These are phyloP conservation scores for Penicillium expansum DNA, from an alignment of 2,329 filamentous ascomycete genomes.

Conservation along the genomic window DNA sequence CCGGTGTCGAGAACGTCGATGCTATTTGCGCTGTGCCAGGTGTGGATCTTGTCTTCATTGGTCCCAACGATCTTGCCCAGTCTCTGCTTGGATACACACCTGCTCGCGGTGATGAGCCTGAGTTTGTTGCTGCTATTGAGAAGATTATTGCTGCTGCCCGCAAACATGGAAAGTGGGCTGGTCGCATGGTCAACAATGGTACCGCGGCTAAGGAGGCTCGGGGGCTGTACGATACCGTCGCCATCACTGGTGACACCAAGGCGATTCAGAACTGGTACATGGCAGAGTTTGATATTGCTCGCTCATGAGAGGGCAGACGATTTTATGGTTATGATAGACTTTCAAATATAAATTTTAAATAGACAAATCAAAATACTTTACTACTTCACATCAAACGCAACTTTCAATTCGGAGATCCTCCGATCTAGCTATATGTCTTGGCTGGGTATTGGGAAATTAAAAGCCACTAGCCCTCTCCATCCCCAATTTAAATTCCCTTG, in stretches of 20 bases:
- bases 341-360: constrained; percentile 5
- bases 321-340: neutral
- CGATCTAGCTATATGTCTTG: neutral
- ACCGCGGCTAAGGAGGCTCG: constrained; percentile 41
- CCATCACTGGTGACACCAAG: constrained; percentile 48
- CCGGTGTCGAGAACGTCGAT: constrained; percentile 42
- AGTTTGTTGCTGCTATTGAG: constrained; percentile 59
- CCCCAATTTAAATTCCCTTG: neutral
- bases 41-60: constrained; percentile 40
- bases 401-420: neutral
- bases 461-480: neutral
- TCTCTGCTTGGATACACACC: constrained; percentile 59
- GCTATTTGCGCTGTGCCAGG: constrained; percentile 40
- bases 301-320: constrained; percentile 26
- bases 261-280: constrained; percentile 54
- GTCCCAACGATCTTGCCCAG: constrained; percentile 37
- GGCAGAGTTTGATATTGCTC: constrained; percentile 41
- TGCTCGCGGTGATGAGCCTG: constrained; percentile 53
- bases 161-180: constrained; percentile 64
- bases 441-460: neutral
- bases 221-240: constrained; percentile 45
- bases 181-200: constrained; percentile 51
- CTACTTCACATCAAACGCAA: neutral
- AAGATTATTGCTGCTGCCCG: constrained; percentile 57
- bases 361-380: neutral